phyloP scores from a whole-genome alignment of 371 early-diverging fungal genomes.

The Mortierella sp. region DNA sequence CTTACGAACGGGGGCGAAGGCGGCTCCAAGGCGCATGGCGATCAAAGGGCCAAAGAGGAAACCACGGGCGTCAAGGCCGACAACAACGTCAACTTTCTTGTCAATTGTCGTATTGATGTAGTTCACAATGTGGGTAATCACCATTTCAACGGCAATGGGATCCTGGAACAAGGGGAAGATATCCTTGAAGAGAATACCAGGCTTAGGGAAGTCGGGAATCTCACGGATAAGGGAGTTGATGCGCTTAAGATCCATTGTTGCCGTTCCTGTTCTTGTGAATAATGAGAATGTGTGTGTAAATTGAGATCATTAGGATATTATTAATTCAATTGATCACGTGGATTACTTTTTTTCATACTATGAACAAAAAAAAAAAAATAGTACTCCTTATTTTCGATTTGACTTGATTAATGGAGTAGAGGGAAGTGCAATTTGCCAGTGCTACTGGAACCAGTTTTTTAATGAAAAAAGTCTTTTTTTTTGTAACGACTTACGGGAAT shows the following conservation, averaged over 20 bases:
- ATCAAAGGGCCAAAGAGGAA: slow-evolving; percentile 93
- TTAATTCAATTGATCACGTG: not conserved
- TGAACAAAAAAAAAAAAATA: slow-evolving; percentile 3
- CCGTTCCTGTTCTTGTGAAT: not conserved
- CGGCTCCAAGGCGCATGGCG: slow-evolving; percentile 88
- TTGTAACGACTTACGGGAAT: no score
- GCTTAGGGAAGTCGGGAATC: slow-evolving; percentile 75
- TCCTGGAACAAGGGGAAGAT: slow-evolving; percentile 97
- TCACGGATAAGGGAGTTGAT: slow-evolving; percentile 60
- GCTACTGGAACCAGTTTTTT: no score
- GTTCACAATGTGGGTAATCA: slow-evolving; percentile 89
- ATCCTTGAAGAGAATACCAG: slow-evolving; percentile 93
- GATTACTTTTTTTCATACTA: not conserved
- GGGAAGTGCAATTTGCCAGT: no score
- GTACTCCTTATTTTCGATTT: no score
- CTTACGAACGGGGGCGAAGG: slow-evolving; percentile 97
- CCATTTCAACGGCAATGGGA: slow-evolving; percentile 91
- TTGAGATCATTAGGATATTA: no score
- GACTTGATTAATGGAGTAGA: no score
- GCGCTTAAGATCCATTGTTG: slow-evolving; percentile 52
- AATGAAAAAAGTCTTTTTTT: not conserved
- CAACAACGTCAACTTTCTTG: slow-evolving; percentile 91
- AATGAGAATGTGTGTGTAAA: not conserved
- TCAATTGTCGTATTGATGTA: slow-evolving; percentile 76
- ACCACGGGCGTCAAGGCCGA: slow-evolving; percentile 94